Conservation (phyloP, 805 yeast species). For the Cyberlindnera galapagoensis region DNA sequence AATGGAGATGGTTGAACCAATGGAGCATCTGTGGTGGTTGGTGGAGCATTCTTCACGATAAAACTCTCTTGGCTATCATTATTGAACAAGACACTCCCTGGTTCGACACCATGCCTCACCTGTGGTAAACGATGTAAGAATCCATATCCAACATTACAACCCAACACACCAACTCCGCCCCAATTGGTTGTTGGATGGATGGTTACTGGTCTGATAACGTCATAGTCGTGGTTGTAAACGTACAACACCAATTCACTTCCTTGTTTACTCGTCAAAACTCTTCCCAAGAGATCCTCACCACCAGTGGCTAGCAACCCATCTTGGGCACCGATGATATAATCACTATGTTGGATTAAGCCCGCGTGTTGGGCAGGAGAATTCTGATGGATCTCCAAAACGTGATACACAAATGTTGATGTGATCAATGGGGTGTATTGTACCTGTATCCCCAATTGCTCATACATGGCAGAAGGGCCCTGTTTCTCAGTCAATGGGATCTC, state of each 20-base stretch:
- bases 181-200: slow-evolving; percentile 67
- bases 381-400: slow-evolving; percentile 65
- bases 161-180: slow-evolving; percentile 80
- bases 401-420: slow-evolving; percentile 82
- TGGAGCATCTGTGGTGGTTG: slow-evolving; percentile 3
- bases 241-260: slow-evolving; percentile 45
- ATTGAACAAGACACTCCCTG: slow-evolving; percentile 36
- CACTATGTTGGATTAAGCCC: slow-evolving; percentile 78
- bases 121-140: slow-evolving; percentile 80
- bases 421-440: slow-evolving; percentile 73
- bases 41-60: no score
- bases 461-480: slow-evolving; percentile 26
- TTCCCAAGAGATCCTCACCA: slow-evolving; percentile 73
- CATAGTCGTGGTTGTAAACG: slow-evolving; percentile 86
- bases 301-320: slow-evolving; percentile 83
- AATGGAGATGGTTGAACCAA: slow-evolving; percentile 1
- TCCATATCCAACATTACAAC: slow-evolving; percentile 95
- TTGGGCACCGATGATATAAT: slow-evolving; percentile 81
- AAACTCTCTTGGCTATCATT: slow-evolving; percentile 23
- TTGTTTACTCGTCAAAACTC: slow-evolving; percentile 52
- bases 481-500: slow-evolving; percentile 20
- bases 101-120: slow-evolving; percentile 36
- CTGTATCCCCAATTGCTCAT: slow-evolving; percentile 54
- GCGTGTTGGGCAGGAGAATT: slow-evolving; percentile 79
- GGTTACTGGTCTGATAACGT: slow-evolving; percentile 79